Base-by-base conservation (phyloP, 495 filamentous ascomycete genomes). In the Aspergillus carlsbadensis region DNA sequence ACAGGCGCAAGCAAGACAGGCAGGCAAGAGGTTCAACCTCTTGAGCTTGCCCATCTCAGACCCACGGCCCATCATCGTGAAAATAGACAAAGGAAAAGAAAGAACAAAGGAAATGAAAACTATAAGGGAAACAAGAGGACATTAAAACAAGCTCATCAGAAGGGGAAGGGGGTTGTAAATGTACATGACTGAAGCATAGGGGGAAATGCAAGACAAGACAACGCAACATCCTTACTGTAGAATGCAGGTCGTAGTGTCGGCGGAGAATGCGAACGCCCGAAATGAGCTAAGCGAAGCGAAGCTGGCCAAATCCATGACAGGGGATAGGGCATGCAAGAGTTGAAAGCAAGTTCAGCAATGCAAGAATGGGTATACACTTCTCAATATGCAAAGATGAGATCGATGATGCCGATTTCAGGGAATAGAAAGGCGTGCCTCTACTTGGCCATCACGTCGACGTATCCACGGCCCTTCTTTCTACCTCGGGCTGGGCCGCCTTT, bases 401-500 rank as follows among this genome's bases (percentile, higher is more conserved):
- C 29, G 10, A 43, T 42, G 4, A n/a, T 49, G 18, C 15, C 33
- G 18, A 24, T 15, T 2, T 37, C 20, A 53, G 39, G 66, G 71
- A 54, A 58, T 62, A 70, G 8, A 31, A 4, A 14, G 20, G 5
- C 17, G 31, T n/a, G 20, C 21, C n/a, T 18, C 58, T 57, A 78
- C 58, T 74, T 65, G 2, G 85, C 88, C 92, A 97, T 96, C 55
- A 96, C 90, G 80, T 97, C 92, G 20, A 97, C 82, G 80, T 97
- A 97, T n/a, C n/a, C n/a, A 40, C 89, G 84, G 3, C 85, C 84
- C 77, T 89, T 96, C 78, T 90, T 90, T 61, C 81, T 81, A 65
- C 86, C 87, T 75, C 83, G 90, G n/a, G 78, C 75, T 18, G 80
- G 82, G 1, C 78, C 78, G 0, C 82, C 84, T 64, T 88, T 91